Evolutionary conservation across 1,139 yeast species (phyloP), one percentile per base, ranked within the genome.

Genomic region (Candida glucosophila): DNA sequence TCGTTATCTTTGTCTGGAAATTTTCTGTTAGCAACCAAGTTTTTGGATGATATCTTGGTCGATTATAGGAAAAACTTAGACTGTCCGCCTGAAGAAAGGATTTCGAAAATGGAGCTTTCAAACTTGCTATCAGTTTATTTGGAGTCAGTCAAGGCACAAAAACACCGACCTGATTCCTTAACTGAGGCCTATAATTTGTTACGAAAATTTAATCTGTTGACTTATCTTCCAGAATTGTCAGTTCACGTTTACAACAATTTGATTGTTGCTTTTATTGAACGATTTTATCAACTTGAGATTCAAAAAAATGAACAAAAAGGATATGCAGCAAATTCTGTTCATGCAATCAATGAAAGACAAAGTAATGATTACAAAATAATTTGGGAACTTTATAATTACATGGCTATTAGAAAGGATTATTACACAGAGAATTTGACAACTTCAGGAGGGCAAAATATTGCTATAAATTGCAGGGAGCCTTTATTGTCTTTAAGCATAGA

Each of bases 1-100:
- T 58, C 77, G 2, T 54, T 77, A 29, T 58, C 73, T 6, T 52
- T 55, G 31, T 68, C 70, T 23, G 65, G 64, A 22, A 69, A 74
- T 36, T 37, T 61, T 21, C 53, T 58, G 4, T 39, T 63, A 19
- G 77, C 85, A 1, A 63, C 77, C 1, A 60, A 66, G 34, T 64
- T 77, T 29, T 52, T 79, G 39, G 81, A 77, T 32, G 48, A 52
- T 13, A 52, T 64, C n/a, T 44, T 63, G 24, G 24, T 43, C 0
- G 58, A 58, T 25, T 60, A 45, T 37, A 55, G 51, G 32, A 25
- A 31, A 2, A 30, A 44, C 4, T 36, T 44, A 22, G 27, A 28
- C 9, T 6, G 31, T 43, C 9, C 49, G 44, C 22, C 53, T 56
- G 31, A 29, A 11, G 32, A 33, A n/a, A 29, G 22, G 5, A 36